These are phyloP conservation scores for Passiflora organensis DNA, from an alignment of 345 rosid genomes.

Conservation along the genomic window DNA sequence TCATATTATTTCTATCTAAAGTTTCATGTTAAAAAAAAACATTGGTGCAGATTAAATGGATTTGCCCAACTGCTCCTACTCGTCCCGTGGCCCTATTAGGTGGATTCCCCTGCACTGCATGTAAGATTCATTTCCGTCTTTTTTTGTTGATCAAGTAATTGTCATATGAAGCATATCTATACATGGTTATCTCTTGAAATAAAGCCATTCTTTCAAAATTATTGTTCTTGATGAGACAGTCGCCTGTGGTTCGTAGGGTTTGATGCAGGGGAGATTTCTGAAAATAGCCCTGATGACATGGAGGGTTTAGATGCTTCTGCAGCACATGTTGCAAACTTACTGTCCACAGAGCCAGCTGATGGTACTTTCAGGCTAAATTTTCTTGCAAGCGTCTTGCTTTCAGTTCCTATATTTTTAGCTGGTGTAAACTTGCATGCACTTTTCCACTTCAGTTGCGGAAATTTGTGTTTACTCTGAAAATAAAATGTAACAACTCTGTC, in stretches of 20 bases:
- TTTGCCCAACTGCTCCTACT: slow-evolving; percentile 33
- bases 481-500: no score
- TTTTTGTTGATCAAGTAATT: no score
- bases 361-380: slow-evolving; percentile 18
- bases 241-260: slow-evolving; percentile 10
- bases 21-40: background rate
- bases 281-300: slow-evolving; percentile 26
- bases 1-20: no score
- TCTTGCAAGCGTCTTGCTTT: no score
- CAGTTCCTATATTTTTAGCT: no score
- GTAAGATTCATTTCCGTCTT: slow-evolving; percentile 20
- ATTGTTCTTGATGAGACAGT: no score
- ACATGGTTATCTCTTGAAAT: background rate
- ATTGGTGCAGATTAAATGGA: slow-evolving; percentile 32
- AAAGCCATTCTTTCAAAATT: background rate
- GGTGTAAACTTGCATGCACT: no score
- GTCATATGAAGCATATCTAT: background rate
- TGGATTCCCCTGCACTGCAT: slow-evolving; percentile 34
- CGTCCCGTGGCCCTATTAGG: slow-evolving; percentile 31
- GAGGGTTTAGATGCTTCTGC: slow-evolving; percentile 37
- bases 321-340: slow-evolving; percentile 29
- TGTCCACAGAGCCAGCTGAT: slow-evolving; percentile 33
- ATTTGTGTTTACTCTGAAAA: no score
- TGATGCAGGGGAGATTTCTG: slow-evolving; percentile 30
- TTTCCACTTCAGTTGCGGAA: no score